These are phyloP conservation scores for Jackrogersella multiformis DNA, from an alignment of 495 filamentous ascomycete genomes.

Conservation along the genomic window DNA sequence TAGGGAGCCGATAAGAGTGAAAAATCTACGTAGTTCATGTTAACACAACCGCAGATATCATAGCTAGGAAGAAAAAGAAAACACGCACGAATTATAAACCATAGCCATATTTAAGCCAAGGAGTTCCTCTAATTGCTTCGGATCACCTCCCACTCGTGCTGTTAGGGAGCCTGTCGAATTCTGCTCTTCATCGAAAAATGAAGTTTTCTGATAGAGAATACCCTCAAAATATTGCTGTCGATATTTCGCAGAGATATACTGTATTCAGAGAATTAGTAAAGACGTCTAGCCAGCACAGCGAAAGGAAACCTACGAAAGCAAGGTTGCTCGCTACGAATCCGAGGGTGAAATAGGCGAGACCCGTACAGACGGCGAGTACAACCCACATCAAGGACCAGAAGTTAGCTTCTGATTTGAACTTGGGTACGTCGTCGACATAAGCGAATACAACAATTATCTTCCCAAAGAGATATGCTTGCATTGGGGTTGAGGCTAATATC, in stretches of 20 bases:
- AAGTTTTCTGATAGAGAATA: slow-evolving; percentile 64
- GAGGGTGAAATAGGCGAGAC: slow-evolving; percentile 52
- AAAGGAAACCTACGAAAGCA: slow-evolving; percentile 43
- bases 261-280: slow-evolving; percentile 37
- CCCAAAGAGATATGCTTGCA: slow-evolving; percentile 58
- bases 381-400: slow-evolving; percentile 63
- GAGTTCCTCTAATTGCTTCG: slow-evolving; percentile 70
- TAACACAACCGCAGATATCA: neutral
- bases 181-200: slow-evolving; percentile 70
- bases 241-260: slow-evolving; percentile 58
- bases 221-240: slow-evolving; percentile 67
- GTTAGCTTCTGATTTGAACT: slow-evolving; percentile 44
- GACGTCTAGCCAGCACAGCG: neutral
- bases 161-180: slow-evolving; percentile 72
- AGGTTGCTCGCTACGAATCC: slow-evolving; percentile 46
- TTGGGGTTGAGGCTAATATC: slow-evolving; percentile 46
- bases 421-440: slow-evolving; percentile 30
- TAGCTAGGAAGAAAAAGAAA: neutral
- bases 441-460: slow-evolving; percentile 54
- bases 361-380: slow-evolving; percentile 52
- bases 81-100: slow-evolving; percentile 54
- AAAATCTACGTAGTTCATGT: slow-evolving; percentile 39
- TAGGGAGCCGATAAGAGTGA: slow-evolving; percentile 59
- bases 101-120: slow-evolving; percentile 65
- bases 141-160: slow-evolving; percentile 65